Percentiles rank a stretch among this genome's conserved stretches.
These are phyloP conservation scores for Torulaspora indica DNA, from an alignment of 805 yeast species.

Conservation along the genomic window DNA sequence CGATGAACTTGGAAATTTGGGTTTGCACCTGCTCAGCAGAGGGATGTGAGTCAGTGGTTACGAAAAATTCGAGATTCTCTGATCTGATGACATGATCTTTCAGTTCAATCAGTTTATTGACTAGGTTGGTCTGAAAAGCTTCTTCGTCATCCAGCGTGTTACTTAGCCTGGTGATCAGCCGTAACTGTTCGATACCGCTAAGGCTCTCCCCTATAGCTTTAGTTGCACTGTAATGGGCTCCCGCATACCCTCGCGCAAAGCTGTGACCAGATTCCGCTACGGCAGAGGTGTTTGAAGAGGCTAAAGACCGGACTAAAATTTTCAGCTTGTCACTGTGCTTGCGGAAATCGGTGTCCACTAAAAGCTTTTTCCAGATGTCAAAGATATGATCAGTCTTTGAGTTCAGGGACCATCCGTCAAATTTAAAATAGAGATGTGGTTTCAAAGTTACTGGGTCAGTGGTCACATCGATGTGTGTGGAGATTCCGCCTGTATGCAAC, in stretches of 20 bases:
- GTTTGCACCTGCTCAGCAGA: conserved; percentile 25
- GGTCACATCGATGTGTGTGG: conserved; percentile 54
- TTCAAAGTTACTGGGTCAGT: conserved; percentile 50
- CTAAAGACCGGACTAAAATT: conserved; percentile 65
- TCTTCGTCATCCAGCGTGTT: conserved; percentile 46
- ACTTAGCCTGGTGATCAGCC: conserved; percentile 59
- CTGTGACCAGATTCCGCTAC: conserved; percentile 87
- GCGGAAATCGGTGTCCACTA: conserved; percentile 61
- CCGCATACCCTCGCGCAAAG: conserved; percentile 66
- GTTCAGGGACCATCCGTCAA: conserved; percentile 68
- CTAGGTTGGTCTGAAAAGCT: conserved; percentile 48
- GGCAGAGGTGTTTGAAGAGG: conserved; percentile 70
- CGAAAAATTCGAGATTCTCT: conserved; percentile 45
- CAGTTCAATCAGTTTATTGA: conserved; percentile 59
- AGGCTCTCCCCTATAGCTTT: conserved; percentile 59
- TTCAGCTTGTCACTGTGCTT: conserved; percentile 61
- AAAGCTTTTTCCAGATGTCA: conserved; percentile 63
- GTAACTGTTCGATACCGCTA: conserved; percentile 73
- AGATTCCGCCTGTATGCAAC: conserved; percentile 77
- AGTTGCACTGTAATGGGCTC: conserved; percentile 56
- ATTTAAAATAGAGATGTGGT: conserved; percentile 49
- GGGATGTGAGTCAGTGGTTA: conserved; percentile 52
- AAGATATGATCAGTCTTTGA: conserved; percentile 57
- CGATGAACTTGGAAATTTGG: conserved; percentile 31
- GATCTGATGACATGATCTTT: conserved; percentile 43